Evolutionary conservation across 495 filamentous ascomycete genomes (phyloP), one percentile per base, ranked within the genome.

Genomic region (Neurospora intermedia): DNA sequence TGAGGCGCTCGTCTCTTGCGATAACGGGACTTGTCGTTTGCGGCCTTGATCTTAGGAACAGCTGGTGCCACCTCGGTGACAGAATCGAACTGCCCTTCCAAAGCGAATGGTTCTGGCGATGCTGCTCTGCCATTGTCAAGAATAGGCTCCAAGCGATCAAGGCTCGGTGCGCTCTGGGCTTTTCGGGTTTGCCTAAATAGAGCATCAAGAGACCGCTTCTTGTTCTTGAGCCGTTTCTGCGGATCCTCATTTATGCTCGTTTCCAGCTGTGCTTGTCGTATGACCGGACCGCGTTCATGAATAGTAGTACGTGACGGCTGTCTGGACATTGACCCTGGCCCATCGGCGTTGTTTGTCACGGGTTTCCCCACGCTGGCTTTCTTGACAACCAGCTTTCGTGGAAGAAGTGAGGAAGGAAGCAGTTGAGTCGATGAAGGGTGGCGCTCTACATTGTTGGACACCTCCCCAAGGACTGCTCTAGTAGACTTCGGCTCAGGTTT

Each of bases 1-100:
- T 76, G 84, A 38, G 91, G 91, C 1, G 76, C 79, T 4, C 81
- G 77, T 71, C 84, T 83, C 73, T 88, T 92, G 66, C 84, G 79
- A 5, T 76, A 77, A 43, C 78, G 81, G 5, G 78, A 48, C 46
- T 77, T 81, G 70, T 73, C 76, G 66, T 41, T 77, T 76, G 73
- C 75, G 76, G 9, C 78, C 73, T 43, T 78, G 73, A 35, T 80
- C 16, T 0, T 81, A 11, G 84, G 75, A 69, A 75, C 31, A 18
- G 72, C 73, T 39, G 83, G 75, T 35, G 79, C 78, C n/a, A 75
- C 73, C 41, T 80, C 77, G 41, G 9, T 31, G 38, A 38, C 20
- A 40, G 41, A 13, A 35, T 40, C 9, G 9, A 71, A 23, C 16
- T 38, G 40, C 59, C 43, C 13, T 41, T 40, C 45, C 11, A 72